Base-by-base conservation (phyloP, 2,329 filamentous ascomycete genomes). In the Arthroderma sp. region DNA sequence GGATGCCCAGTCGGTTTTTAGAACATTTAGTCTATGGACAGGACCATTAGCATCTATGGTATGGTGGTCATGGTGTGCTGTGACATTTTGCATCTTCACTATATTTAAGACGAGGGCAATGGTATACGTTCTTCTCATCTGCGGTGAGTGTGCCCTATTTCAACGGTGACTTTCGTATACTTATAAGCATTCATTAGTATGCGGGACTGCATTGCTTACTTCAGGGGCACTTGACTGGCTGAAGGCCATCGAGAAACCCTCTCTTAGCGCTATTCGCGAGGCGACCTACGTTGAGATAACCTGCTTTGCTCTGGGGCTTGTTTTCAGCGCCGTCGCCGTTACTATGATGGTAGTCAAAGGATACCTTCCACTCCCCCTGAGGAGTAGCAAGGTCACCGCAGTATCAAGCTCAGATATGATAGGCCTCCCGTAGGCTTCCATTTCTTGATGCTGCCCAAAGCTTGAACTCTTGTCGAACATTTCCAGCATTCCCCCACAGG, bases 1-100 rank as follows among this genome's bases (percentile, higher is more conserved):
- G 11, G 62, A 65, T 38, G 61, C 64, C 2, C 53, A 61, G 19
- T 56, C 31, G n/a, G 15, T 7, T 2, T 38, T 54, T 11, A 23
- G 7, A 13, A 54, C 33, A 15, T 23, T 38, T 38, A 54, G 13
- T 23, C 8, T 15, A 19, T 19, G 21, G 37, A 54, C 6, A 23
- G 31, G 51, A 6, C 19, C 21, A 39, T 4, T 54, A 7, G 9
- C 19, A 19, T 54, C 33, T 54, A 54, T 54, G 33, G 7, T 21
- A 31, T 54, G 41, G 41, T 44, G 19, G 41, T 15, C 21, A 23
- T 44, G 41, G 41, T 44, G 11, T 44, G 19, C 41, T 11, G 23
- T 23, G 21, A 5, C 13, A 23, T 44, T 25, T 15, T 21, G 41
- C 19, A 44, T 44, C 5, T 23, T 13, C 11, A 15, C 21, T 44